phyloP scores from a whole-genome alignment of 768 basidiomycete genomes.

The Amanita pseudoporphyria region DNA sequence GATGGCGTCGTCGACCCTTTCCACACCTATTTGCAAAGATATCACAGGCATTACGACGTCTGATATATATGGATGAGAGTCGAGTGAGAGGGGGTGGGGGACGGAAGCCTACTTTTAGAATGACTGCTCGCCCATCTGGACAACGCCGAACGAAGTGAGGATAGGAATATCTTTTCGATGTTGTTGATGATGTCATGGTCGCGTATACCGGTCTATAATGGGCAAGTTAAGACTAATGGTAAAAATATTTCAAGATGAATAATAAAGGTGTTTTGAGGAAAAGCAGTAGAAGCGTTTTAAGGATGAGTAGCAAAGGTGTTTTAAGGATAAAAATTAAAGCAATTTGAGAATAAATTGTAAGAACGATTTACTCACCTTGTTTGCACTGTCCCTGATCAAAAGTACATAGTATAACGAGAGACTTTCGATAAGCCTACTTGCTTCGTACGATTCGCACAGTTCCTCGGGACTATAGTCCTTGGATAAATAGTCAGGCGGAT shows the following conservation, averaged over 20 bases:
- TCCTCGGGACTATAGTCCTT: conserved; percentile 27
- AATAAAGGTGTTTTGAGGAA: background rate
- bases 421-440: conserved; percentile 53
- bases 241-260: background rate
- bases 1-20: conserved; percentile 35
- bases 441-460: conserved; percentile 46
- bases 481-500: conserved; percentile 43
- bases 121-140: conserved; percentile 21
- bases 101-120: conserved; percentile 17
- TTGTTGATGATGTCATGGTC: conserved; percentile 32
- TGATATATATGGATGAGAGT: background rate
- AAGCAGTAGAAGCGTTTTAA: background rate
- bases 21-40: conserved; percentile 39
- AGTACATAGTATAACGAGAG: conserved; percentile 63
- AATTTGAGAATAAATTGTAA: background rate
- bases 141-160: conserved; percentile 32
- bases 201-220: conserved; percentile 40
- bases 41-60: conserved; percentile 27
- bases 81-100: conserved; percentile 1
- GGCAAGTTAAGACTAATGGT: background rate
- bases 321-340: background rate
- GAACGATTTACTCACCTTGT: conserved; percentile 29
- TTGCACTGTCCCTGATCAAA: conserved; percentile 44
- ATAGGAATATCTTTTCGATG: conserved; percentile 35
- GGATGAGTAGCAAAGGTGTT: background rate